Evolutionary conservation across 2,329 filamentous ascomycete genomes (phyloP).

Genomic region (Dothistroma septosporum): DNA sequence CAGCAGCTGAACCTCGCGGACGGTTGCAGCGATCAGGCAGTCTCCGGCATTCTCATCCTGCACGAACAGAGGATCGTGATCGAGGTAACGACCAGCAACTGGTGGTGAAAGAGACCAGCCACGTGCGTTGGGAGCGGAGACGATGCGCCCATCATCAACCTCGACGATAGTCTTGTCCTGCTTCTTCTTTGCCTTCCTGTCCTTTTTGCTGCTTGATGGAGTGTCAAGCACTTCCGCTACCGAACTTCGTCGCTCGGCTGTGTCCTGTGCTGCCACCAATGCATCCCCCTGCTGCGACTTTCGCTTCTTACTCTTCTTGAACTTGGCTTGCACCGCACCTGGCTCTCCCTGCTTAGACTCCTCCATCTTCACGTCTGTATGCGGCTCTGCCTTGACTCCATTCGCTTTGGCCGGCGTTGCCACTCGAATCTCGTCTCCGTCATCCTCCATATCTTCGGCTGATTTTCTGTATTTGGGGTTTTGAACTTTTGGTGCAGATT

Average conservation of each 20-base stretch:
- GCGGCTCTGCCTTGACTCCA: not conserved
- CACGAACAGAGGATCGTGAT: constrained; percentile 55
- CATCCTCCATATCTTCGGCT: not conserved
- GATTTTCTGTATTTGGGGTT: not conserved
- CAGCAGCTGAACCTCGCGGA: constrained; percentile 41
- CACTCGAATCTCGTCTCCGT: not conserved
- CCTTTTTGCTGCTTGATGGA: not conserved
- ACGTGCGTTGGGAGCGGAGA: constrained; percentile 17
- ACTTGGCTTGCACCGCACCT: not conserved
- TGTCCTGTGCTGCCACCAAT: not conserved
- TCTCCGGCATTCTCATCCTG: constrained; percentile 39
- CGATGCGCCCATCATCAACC: constrained; percentile 14
- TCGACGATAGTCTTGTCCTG: constrained; percentile 19
- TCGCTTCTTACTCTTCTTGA: constrained; percentile 15
- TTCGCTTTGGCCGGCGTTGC: not conserved
- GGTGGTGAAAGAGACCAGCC: constrained; percentile 49
- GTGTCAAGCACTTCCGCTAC: not conserved
- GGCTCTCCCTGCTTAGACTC: not conserved
- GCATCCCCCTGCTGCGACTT: not conserved
- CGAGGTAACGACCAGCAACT: constrained; percentile 53
- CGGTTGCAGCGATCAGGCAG: constrained; percentile 31
- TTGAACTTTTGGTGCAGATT: not conserved
- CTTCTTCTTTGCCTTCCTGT: constrained; percentile 21
- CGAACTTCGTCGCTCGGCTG: not conserved
- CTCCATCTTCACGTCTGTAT: not conserved